Evolutionary conservation across 352 stramenopile genomes (phyloP).

Genomic region (Phytopythium chamaehyphon): DNA sequence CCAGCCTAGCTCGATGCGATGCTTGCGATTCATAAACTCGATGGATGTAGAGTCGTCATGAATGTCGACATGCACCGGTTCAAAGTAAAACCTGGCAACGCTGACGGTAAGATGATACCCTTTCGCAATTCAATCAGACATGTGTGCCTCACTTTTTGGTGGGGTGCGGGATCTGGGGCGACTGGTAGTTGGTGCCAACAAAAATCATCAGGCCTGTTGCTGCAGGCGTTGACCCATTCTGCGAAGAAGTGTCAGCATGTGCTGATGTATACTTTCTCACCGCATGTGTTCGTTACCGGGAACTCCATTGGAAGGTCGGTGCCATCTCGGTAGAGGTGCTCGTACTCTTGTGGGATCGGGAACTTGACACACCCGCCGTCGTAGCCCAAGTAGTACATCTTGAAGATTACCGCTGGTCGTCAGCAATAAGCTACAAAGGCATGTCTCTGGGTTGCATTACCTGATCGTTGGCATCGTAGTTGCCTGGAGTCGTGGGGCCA

Average conservation of each 20-base stretch:
- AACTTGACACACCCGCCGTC: constrained; percentile 71
- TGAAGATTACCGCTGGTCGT: no score
- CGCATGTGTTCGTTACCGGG: constrained; percentile 28
- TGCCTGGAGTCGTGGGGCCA: constrained; percentile 77
- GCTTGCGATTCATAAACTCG: constrained; percentile 56
- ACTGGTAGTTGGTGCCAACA: constrained; percentile 37
- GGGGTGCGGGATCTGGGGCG: constrained; percentile 30
- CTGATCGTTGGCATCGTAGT: constrained; percentile 61
- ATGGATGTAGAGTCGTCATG: constrained; percentile 32
- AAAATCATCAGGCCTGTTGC: constrained; percentile 72
- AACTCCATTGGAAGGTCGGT: constrained; percentile 81
- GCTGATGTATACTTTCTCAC: no score
- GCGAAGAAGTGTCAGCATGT: background rate
- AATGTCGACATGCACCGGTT: constrained; percentile 58
- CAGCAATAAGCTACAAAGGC: no score
- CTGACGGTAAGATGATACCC: no score
- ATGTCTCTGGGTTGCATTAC: constrained; percentile 13
- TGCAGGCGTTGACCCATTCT: constrained; percentile 77
- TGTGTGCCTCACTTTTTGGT: constrained; percentile 38
- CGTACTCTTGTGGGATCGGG: constrained; percentile 71
- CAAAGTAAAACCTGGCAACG: constrained; percentile 61
- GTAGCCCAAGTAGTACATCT: constrained; percentile 78
- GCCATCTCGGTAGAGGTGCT: constrained; percentile 67
- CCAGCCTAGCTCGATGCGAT: constrained; percentile 70
- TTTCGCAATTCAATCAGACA: no score